A percentile compares a stretch with the other conserved stretches of the same genome.
These are phyloP conservation scores for Acanthochlamys bracteata DNA, from an alignment of 106 monocot species.

Conservation along the genomic window DNA sequence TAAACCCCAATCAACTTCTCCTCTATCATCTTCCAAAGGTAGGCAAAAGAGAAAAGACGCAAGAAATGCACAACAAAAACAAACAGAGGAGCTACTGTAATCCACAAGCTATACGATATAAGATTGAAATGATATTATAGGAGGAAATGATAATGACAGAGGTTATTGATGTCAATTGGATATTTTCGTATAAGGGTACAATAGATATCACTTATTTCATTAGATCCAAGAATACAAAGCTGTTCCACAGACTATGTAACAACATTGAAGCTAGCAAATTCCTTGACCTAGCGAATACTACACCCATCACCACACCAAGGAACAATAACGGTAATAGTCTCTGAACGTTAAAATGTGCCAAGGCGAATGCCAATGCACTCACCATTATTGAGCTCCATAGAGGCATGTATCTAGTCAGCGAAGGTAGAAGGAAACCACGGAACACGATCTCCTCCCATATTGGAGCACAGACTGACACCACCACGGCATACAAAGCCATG, in stretches of 20 bases:
- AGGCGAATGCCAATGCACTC: conserved; percentile 51
- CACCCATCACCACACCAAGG: conserved; percentile 70
- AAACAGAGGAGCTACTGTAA: no score
- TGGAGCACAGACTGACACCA: conserved; percentile 62
- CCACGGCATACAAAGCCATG: conserved; percentile 60
- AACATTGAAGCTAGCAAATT: conserved; percentile 65
- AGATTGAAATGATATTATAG: no score
- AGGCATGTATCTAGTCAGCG: conserved; percentile 63
- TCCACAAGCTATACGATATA: no score
- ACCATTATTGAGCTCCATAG: conserved; percentile 41
- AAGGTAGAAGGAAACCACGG: conserved; percentile 67
- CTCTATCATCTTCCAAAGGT: no score
- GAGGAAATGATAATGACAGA: no score
- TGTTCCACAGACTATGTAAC: conserved; percentile 74
- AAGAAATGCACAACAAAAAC: no score
- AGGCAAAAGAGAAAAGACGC: no score
- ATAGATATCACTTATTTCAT: conserved; percentile 33
- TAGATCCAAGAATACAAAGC: conserved; percentile 68
- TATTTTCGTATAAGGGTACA: background rate
- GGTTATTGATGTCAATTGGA: no score
- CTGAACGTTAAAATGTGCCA: conserved; percentile 70
- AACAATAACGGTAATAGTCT: conserved; percentile 56
- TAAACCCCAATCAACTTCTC: no score
- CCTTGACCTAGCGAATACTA: conserved; percentile 43
- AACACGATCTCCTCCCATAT: conserved; percentile 75